A percentile compares a stretch with the other conserved stretches of the same genome.
Conservation (phyloP, 2,329 filamentous ascomycete species). For the Eutypella sp. region DNA sequence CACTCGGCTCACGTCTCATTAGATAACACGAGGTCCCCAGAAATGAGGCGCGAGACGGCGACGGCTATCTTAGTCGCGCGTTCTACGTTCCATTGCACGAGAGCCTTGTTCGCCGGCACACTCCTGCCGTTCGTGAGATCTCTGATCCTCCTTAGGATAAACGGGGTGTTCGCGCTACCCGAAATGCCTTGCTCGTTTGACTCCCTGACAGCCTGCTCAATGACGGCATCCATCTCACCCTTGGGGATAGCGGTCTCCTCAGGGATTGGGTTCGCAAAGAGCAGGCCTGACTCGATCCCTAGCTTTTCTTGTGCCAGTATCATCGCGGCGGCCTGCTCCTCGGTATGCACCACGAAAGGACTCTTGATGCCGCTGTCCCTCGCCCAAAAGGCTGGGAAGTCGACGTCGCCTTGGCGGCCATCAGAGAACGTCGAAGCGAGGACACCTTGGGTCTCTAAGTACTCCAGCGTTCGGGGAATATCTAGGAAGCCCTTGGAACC, state of each 20-base stretch:
- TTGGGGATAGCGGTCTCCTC: conserved; percentile 64
- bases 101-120: conserved; percentile 66
- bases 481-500: conserved; percentile 97
- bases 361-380: conserved; percentile 79
- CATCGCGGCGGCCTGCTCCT: conserved; percentile 83
- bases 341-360: conserved; percentile 67
- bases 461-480: conserved; percentile 81
- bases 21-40: conserved; percentile 17
- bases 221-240: conserved; percentile 63
- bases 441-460: conserved; percentile 67
- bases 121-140: conserved; percentile 69
- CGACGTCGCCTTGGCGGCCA: conserved; percentile 64
- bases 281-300: conserved; percentile 69
- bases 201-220: conserved; percentile 62
- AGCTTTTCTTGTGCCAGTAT: conserved; percentile 73
- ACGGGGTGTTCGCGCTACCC: conserved; percentile 80
- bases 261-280: conserved; percentile 88
- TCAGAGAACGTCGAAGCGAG: conserved; percentile 87
- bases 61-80: conserved; percentile 51
- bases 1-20: conserved; percentile 25
- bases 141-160: conserved; percentile 72
- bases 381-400: conserved; percentile 92
- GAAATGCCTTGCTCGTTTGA: conserved; percentile 59
- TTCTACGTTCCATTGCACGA: conserved; percentile 50
- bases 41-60: conserved; percentile 44